Evolutionary conservation across 2,329 filamentous ascomycete species (phyloP), one percentile per base, ranked within the genome.

Genomic region (Sarocladium brachiariae): DNA sequence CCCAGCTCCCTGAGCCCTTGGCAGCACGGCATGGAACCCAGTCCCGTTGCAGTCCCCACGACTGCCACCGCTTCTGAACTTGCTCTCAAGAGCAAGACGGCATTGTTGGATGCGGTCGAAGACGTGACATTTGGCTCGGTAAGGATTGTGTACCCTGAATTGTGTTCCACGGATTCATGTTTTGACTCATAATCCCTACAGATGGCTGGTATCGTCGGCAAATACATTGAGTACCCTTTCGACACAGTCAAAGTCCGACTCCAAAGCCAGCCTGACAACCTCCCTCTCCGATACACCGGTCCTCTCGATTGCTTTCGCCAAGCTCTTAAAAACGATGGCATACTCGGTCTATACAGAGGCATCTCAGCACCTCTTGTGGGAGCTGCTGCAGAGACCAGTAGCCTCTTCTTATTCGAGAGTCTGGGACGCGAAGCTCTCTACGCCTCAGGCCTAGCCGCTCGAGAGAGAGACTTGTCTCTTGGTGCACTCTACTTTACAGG

Each of bases 141-240:
- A 69, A 66, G 84, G 48, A 51, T 47, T 23, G 31, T n/a, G n/a
- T n/a, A n/a, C n/a, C n/a, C n/a, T n/a, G n/a, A n/a, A n/a, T n/a
- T n/a, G n/a, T n/a, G n/a, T n/a, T n/a, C n/a, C n/a, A n/a, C n/a
- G n/a, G n/a, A n/a, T n/a, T n/a, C n/a, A n/a, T n/a, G n/a, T n/a
- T n/a, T n/a, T n/a, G n/a, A n/a, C n/a, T n/a, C n/a, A n/a, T n/a
- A n/a, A n/a, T n/a, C 24, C 30, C 8, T 38, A 23, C 56, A 90
- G 87, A 68, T 80, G 53, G 91, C 92, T 51, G 93, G 93, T 54
- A 81, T 95, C 53, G 84, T 89, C 31, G 92, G 92, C 55, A 99
- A 97, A 73, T 89, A 92, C 66, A 92, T 99, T 63, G 93, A 99
- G 67, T 99, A 96, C 66, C 93, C 93, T 21, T 99, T 99, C 70